phyloP scores from a whole-genome alignment of 768 basidiomycete genomes.

The Pisolithus tinctorius region DNA sequence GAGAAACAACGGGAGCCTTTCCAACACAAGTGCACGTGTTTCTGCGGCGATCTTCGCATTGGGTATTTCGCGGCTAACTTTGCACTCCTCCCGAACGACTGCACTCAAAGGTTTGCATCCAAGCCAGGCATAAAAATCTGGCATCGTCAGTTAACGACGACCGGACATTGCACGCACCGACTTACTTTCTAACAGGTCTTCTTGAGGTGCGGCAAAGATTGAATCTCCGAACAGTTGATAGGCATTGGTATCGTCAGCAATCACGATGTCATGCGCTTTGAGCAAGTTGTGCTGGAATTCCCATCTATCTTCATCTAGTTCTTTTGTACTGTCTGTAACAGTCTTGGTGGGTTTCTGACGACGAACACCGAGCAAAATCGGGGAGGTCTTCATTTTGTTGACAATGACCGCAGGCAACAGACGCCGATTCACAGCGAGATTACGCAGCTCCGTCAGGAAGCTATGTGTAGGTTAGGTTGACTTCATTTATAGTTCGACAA shows the following conservation, averaged over 20 bases:
- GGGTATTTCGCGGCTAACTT: conserved; percentile 45
- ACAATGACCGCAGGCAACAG: conserved; percentile 43
- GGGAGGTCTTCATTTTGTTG: conserved; percentile 57
- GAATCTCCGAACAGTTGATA: conserved; percentile 73
- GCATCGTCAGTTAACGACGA: not conserved
- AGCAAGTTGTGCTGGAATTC: conserved; percentile 69
- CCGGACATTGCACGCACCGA: not conserved
- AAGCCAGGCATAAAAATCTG: conserved; percentile 69
- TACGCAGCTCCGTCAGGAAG: conserved; percentile 75
- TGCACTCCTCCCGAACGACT: conserved; percentile 74
- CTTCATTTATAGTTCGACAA: not conserved
- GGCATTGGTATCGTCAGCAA: conserved; percentile 82
- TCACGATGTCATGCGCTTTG: conserved; percentile 60
- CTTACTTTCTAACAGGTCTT: conserved; percentile 82
- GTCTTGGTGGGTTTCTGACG: conserved; percentile 36
- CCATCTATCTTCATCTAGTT: conserved; percentile 65
- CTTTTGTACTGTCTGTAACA: conserved; percentile 16
- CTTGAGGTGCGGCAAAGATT: conserved; percentile 78
- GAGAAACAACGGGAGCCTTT: conserved; percentile 85
- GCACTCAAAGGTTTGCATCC: conserved; percentile 70
- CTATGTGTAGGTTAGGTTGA: conserved; percentile 31
- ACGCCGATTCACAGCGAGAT: conserved; percentile 70
- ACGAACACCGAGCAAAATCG: conserved; percentile 71
- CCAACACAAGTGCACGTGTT: conserved; percentile 59
- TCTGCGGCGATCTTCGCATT: conserved; percentile 43